Conservation (phyloP, 257 asterid genomes). For the Apocynum venetum region DNA sequence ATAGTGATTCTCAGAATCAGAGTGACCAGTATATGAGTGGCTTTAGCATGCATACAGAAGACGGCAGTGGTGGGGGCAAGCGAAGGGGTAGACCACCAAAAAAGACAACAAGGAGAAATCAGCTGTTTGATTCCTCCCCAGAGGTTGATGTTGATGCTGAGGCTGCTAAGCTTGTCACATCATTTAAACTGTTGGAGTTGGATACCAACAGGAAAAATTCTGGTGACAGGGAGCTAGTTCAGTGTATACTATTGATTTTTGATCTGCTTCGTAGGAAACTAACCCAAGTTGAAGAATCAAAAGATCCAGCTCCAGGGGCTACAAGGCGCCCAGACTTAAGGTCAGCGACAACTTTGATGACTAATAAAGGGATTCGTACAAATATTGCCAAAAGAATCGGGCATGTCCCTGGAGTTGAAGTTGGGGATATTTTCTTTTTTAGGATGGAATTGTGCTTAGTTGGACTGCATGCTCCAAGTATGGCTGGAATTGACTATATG, state of each 20-base stretch:
- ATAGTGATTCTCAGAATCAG: slow-evolving; percentile 41
- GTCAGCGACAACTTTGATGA: slow-evolving; percentile 48
- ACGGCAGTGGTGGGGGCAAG: slow-evolving; percentile 40
- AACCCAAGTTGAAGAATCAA: slow-evolving; percentile 62
- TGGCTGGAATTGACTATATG: slow-evolving; percentile 95
- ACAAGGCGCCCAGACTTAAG: slow-evolving; percentile 72
- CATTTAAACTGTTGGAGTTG: slow-evolving; percentile 49
- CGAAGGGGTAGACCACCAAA: slow-evolving; percentile 36
- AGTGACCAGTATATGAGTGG: slow-evolving; percentile 26
- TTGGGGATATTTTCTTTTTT: slow-evolving; percentile 85
- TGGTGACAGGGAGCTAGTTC: slow-evolving; percentile 56
- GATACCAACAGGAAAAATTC: slow-evolving; percentile 49
- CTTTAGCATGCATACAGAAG: slow-evolving; percentile 29
- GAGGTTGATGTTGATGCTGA: slow-evolving; percentile 45
- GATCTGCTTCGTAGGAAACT: slow-evolving; percentile 57
- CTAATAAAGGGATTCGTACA: slow-evolving; percentile 63
- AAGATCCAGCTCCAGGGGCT: slow-evolving; percentile 37
- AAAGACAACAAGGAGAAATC: slow-evolving; percentile 27
- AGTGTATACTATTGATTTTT: slow-evolving; percentile 48
- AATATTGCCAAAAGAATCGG: slow-evolving; percentile 65
- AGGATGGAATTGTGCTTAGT: slow-evolving; percentile 85
- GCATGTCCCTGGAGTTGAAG: slow-evolving; percentile 69
- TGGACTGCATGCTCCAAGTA: slow-evolving; percentile 83
- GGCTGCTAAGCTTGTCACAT: slow-evolving; percentile 36
- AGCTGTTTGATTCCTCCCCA: slow-evolving; percentile 16